Percentiles rank a stretch among this genome's conserved stretches.
Evolutionary conservation across 495 filamentous ascomycete species (phyloP).

Genomic region (Podospora australis): DNA sequence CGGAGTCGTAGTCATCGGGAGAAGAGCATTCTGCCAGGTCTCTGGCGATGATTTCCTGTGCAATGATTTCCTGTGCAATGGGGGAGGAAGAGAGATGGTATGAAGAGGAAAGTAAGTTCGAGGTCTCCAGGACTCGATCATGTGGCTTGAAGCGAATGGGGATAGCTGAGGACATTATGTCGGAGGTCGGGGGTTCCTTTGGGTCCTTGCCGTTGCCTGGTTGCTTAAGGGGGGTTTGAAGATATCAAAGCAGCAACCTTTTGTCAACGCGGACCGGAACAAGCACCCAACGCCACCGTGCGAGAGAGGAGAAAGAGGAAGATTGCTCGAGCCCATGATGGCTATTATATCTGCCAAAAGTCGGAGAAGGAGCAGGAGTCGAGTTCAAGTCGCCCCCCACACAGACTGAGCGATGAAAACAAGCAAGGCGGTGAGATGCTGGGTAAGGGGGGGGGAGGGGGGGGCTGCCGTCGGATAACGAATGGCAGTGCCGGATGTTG

Average conservation of each 20-base stretch:
- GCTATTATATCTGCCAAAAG: background rate
- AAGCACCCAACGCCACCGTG: background rate
- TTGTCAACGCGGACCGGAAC: too few species aligned
- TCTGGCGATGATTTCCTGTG: constrained; percentile 59
- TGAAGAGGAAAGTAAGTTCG: constrained; percentile 39
- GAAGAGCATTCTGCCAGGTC: constrained; percentile 56
- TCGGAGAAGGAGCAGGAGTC: too few species aligned
- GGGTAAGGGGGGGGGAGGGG: background rate
- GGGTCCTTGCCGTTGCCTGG: too few species aligned
- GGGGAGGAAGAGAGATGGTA: constrained; percentile 35
- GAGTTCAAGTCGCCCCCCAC: too few species aligned
- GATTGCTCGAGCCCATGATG: background rate
- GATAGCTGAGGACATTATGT: constrained; percentile 9
- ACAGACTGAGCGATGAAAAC: too few species aligned
- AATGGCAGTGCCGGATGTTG: constrained; percentile 1
- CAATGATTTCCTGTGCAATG: constrained; percentile 60
- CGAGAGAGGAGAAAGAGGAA: background rate
- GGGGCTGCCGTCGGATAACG: background rate
- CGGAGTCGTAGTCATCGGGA: constrained; percentile 37
- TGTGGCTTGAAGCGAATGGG: constrained; percentile 8
- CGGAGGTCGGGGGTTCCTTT: too few species aligned
- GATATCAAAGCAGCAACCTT: too few species aligned
- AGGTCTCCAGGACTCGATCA: constrained; percentile 13
- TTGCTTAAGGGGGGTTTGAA: background rate
- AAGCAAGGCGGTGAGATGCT: background rate